Evolutionary conservation across 441 rosid genomes (phyloP).

Genomic region (Mallotus repandus): DNA sequence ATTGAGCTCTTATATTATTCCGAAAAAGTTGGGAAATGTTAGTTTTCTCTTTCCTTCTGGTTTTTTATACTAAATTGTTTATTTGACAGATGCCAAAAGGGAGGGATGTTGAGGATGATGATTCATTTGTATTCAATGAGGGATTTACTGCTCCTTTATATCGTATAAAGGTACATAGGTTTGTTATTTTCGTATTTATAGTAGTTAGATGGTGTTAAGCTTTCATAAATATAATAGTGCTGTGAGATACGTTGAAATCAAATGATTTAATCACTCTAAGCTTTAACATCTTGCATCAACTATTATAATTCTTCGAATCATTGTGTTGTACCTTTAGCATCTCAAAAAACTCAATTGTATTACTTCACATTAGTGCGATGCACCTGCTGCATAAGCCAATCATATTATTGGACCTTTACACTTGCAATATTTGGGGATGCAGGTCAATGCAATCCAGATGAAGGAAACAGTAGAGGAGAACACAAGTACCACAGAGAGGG

Average conservation of each 20-base stretch:
- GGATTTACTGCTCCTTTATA: constrained; percentile 78
- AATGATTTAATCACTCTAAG: neutral
- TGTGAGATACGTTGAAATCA: constrained; percentile 3
- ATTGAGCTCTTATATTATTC: neutral
- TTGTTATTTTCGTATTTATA: neutral
- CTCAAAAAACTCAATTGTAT: neutral
- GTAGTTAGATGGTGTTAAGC: neutral
- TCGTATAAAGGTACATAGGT: constrained; percentile 70
- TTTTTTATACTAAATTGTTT: constrained; percentile 8
- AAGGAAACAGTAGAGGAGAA: constrained; percentile 99
- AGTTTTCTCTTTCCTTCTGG: neutral
- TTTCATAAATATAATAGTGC: constrained; percentile 4
- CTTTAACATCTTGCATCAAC: neutral
- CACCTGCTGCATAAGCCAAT: no score
- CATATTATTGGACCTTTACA: neutral
- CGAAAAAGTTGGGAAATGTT: constrained; percentile 4
- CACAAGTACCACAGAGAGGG: constrained; percentile 97
- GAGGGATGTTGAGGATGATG: constrained; percentile 90
- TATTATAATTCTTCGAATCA: neutral
- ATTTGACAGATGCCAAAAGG: constrained; percentile 80
- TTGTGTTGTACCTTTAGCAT: neutral
- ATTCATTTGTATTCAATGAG: constrained; percentile 84
- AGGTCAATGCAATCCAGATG: constrained; percentile 99
- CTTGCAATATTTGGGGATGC: constrained; percentile 15
- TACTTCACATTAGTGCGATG: neutral